A percentile compares a stretch with the other conserved stretches of the same genome.
phyloP scores from a whole-genome alignment of 1,139 yeast species.

The Debaryomycetaceae sp. region DNA sequence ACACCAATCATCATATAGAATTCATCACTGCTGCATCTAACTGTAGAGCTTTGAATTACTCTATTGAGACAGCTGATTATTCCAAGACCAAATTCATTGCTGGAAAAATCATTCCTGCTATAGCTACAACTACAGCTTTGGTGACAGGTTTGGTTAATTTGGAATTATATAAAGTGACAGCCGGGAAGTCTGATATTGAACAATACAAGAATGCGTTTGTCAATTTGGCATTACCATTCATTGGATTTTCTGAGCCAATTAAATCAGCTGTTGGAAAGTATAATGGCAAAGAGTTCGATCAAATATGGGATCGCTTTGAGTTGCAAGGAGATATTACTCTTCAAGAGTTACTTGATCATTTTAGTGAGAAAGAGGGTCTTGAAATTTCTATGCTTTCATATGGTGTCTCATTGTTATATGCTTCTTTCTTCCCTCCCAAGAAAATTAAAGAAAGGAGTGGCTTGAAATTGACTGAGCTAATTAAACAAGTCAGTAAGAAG shows the following conservation, averaged over 20 bases:
- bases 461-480: constrained; percentile 67
- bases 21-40: constrained; percentile 97
- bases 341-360: constrained; percentile 70
- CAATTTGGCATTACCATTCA: constrained; percentile 91
- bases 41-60: constrained; percentile 89
- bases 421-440: constrained; percentile 91
- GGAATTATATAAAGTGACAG: constrained; percentile 89
- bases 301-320: constrained; percentile 94
- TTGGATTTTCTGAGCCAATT: constrained; percentile 96
- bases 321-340: constrained; percentile 76
- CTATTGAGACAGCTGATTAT: constrained; percentile 75
- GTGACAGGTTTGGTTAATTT: constrained; percentile 93
- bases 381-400: constrained; percentile 89
- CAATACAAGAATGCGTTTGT: constrained; percentile 92
- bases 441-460: constrained; percentile 76
- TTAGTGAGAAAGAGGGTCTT: constrained; percentile 77
- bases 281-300: constrained; percentile 77
- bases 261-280: constrained; percentile 79
- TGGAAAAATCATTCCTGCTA: constrained; percentile 96
- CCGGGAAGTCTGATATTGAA: constrained; percentile 68
- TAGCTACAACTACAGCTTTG: constrained; percentile 96
- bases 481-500: constrained; percentile 80
- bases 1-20: constrained; percentile 91
- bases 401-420: constrained; percentile 85
- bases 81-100: constrained; percentile 80